Conservation (phyloP, 768 basidiomycete species). For the Rossbeevera mucosa region DNA sequence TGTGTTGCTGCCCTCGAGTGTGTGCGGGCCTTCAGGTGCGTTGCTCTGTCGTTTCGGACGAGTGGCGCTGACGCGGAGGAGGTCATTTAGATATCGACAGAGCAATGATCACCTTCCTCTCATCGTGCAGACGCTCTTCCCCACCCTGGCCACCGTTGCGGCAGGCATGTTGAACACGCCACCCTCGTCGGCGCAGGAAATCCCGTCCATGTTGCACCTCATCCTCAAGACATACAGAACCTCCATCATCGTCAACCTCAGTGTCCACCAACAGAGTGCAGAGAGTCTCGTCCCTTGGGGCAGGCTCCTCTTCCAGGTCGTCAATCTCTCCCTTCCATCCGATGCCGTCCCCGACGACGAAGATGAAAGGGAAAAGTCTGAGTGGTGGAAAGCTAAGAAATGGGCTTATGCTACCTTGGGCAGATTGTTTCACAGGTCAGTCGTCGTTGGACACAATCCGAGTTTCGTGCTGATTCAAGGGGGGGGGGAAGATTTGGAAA, state of each 20-base stretch:
- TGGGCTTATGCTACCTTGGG: constrained; percentile 86
- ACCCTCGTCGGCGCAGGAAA: constrained; percentile 58
- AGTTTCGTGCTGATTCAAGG: constrained; percentile 3
- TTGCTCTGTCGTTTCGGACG: not conserved
- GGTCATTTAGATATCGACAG: constrained; percentile 61
- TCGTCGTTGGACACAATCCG: not conserved
- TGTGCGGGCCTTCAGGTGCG: constrained; percentile 50
- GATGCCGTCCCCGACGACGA: constrained; percentile 65
- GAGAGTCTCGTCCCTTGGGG: constrained; percentile 88
- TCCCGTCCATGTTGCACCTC: constrained; percentile 78
- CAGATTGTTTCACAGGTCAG: constrained; percentile 68
- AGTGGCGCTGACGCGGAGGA: constrained; percentile 34
- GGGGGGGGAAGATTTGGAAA: constrained; percentile 62
- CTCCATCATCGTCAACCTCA: constrained; percentile 71
- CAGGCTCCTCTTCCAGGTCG: constrained; percentile 70
- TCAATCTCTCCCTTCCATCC: constrained; percentile 65
- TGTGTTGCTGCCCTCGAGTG: constrained; percentile 75
- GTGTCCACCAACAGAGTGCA: constrained; percentile 64
- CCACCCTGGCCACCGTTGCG: constrained; percentile 71
- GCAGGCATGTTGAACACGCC: constrained; percentile 61
- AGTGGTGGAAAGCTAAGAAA: constrained; percentile 93
- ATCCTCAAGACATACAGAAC: constrained; percentile 86
- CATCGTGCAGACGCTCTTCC: constrained; percentile 64
- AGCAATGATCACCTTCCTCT: constrained; percentile 53
- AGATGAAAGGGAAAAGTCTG: constrained; percentile 69